Evolutionary conservation across 1,284 basidiomycete species (phyloP), one percentile per base, ranked within the genome.

Genomic region (Wallemia hederae): DNA sequence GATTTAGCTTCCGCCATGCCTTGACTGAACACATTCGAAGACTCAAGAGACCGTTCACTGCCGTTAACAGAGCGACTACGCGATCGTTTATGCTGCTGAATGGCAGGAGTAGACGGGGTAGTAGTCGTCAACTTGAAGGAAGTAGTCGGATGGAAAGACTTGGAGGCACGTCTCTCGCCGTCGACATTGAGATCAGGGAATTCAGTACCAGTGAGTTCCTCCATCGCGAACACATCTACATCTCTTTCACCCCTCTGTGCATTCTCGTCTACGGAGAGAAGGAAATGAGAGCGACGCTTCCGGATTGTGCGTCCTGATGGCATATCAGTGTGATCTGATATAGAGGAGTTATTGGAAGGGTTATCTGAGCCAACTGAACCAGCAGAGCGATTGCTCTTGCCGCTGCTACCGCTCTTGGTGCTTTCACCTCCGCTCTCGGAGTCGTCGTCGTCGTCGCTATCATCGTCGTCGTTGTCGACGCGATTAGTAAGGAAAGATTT

Each of bases 181-280:
- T n/a, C n/a, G n/a, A n/a, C n/a, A n/a, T n/a, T n/a, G n/a, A n/a
- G n/a, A n/a, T n/a, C n/a, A n/a, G n/a, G n/a, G n/a, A n/a, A n/a
- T n/a, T n/a, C n/a, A n/a, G n/a, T n/a, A n/a, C n/a, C n/a, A n/a
- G n/a, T n/a, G n/a, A n/a, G n/a, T n/a, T 74, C 73, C 65, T 75
- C 73, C 70, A 74, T 73, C 17, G 69, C 64, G 61, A 74, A 75
- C 63, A 74, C 66, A 1, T 67, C 70, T 1, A 71, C 65, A 27
- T 71, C 69, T 1, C 63, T 62, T 22, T 34, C 62, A 59, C 28
- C 33, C 56, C 59, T 28, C 25, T 14, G 14, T 17, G 39, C n/a
- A 49, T 49, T n/a, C n/a, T 49, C 39, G 9, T n/a, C 39, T 15
- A 49, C 39, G 3, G 39, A 49, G 5, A 49, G 3, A 5, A 49